phyloP scores from a whole-genome alignment of 257 asterid genomes.

The Primulina eburnea region DNA sequence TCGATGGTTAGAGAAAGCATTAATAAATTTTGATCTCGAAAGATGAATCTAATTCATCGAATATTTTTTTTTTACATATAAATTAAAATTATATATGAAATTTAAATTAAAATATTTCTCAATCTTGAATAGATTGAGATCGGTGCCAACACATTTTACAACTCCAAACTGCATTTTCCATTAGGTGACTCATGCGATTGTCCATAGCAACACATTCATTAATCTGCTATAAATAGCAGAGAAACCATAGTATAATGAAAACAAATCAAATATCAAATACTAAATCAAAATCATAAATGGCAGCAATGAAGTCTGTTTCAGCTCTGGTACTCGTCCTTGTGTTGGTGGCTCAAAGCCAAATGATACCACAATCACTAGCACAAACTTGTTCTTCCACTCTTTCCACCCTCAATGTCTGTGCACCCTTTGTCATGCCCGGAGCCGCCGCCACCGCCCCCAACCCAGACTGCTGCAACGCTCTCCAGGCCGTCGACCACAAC shows the following conservation, averaged over 20 bases:
- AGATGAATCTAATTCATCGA: too few relatives aligned
- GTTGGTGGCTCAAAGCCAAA: conserved; percentile 21
- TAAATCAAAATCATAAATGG: neutral
- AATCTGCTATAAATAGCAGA: conserved; percentile 18
- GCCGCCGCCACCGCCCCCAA: conserved; percentile 27
- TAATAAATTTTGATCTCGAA: too few relatives aligned
- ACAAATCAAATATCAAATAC: neutral
- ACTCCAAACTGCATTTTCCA: neutral
- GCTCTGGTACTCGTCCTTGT: conserved; percentile 22
- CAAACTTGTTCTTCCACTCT: conserved; percentile 43
- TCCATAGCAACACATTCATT: neutral
- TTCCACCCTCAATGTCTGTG: conserved; percentile 41
- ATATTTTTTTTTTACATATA: too few relatives aligned
- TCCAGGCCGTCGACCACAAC: conserved; percentile 40
- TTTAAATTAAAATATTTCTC: too few relatives aligned
- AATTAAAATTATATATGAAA: too few relatives aligned
- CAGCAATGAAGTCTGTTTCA: conserved; percentile 28
- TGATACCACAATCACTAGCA: conserved; percentile 26
- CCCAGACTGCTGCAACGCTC: conserved; percentile 48
- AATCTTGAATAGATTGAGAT: too few relatives aligned
- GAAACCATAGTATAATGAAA: neutral
- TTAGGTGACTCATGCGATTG: conserved; percentile 39
- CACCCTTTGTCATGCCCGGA: conserved; percentile 46
- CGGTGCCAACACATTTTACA: neutral
- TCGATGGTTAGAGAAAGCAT: too few relatives aligned